phyloP scores from a whole-genome alignment of 345 rosid species.

The Hibiscus tridactylites region DNA sequence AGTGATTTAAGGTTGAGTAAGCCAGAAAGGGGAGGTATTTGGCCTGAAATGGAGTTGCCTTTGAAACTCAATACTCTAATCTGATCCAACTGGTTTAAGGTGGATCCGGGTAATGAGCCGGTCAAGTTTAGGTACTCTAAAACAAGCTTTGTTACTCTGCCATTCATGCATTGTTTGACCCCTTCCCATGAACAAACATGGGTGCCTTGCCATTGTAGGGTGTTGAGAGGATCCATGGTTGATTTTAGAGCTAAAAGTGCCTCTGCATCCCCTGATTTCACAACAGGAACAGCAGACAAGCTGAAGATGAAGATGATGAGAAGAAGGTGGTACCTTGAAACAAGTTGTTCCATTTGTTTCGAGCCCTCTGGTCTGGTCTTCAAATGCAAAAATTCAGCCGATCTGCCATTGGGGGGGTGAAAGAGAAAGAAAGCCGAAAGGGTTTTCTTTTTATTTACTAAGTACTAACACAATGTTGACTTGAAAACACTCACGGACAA shows the following conservation, averaged over 20 bases:
- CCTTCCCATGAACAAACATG: slow-evolving; percentile 73
- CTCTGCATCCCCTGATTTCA: slow-evolving; percentile 53
- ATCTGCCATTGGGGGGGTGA: neutral
- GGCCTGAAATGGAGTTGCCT: slow-evolving; percentile 71
- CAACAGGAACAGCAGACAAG: slow-evolving; percentile 31
- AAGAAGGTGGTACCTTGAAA: slow-evolving; percentile 20
- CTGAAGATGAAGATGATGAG: slow-evolving; percentile 11
- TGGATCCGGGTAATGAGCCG: slow-evolving; percentile 42
- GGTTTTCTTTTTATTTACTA: neutral
- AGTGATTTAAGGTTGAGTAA: slow-evolving; percentile 74
- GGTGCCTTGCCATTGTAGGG: slow-evolving; percentile 49
- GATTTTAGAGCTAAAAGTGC: slow-evolving; percentile 65
- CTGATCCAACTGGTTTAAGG: slow-evolving; percentile 61
- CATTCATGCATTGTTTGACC: slow-evolving; percentile 56
- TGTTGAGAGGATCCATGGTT: slow-evolving; percentile 49
- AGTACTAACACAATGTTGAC: neutral
- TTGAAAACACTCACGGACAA: slow-evolving; percentile 12
- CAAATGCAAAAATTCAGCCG: neutral
- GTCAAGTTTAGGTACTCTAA: slow-evolving; percentile 61
- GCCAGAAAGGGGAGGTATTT: slow-evolving; percentile 55
- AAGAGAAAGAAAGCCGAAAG: too few species aligned
- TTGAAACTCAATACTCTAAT: slow-evolving; percentile 87
- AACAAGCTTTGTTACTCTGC: slow-evolving; percentile 80
- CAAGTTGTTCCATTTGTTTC: slow-evolving; percentile 20
- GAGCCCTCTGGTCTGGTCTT: neutral